phyloP scores from a whole-genome alignment of 306 rosid genomes.

The Quercus robur region DNA sequence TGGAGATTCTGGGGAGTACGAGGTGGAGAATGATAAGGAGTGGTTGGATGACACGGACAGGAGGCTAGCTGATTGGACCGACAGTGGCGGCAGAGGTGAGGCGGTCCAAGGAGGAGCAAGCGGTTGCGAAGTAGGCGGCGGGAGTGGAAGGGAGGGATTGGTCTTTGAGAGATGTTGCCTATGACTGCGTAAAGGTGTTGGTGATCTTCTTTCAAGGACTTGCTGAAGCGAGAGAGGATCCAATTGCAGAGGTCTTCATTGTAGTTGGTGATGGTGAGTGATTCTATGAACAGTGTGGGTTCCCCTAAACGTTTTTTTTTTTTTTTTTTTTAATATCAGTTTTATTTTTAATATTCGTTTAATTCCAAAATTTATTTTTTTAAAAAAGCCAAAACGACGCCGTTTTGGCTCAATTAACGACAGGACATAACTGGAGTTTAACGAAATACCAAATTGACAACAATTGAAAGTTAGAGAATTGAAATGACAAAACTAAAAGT shows the following conservation, averaged over 20 bases:
- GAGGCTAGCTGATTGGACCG: background rate
- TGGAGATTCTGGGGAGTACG: constrained; percentile 36
- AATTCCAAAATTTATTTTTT: no score
- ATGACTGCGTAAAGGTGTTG: constrained; percentile 63
- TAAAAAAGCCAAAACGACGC: no score
- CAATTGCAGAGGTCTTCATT: background rate
- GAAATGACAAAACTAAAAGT: no score
- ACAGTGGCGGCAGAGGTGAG: constrained; percentile 28
- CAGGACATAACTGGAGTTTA: no score
- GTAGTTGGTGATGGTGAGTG: no score
- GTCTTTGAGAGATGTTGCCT: constrained; percentile 78
- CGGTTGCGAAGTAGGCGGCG: constrained; percentile 55
- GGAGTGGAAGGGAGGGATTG: constrained; percentile 44
- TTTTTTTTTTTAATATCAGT: no score
- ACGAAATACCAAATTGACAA: no score
- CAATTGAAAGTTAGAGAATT: no score
- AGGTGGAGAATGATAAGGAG: constrained; percentile 60
- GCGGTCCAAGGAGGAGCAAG: constrained; percentile 61
- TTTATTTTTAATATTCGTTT: no score
- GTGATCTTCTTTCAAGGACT: constrained; percentile 55
- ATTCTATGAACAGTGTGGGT: no score
- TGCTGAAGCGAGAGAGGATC: constrained; percentile 41
- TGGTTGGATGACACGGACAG: constrained; percentile 46
- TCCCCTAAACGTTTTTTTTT: no score
- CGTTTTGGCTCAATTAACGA: no score